Base-by-base conservation (phyloP, 192 early-diverging fungal genomes). In the Coemansia interrupta region DNA sequence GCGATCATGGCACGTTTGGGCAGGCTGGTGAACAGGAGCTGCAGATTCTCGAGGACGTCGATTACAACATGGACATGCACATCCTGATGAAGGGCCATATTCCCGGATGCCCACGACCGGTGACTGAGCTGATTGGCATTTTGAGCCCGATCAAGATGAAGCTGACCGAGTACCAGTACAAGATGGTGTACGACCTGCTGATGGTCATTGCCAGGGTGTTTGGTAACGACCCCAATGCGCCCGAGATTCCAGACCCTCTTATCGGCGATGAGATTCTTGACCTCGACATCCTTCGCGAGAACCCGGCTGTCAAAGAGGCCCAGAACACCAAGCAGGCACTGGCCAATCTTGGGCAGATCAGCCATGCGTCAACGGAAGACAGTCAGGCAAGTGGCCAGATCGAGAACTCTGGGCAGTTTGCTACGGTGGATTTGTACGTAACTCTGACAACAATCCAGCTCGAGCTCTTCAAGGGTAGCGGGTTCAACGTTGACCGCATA, bases 21-120 rank as follows among this genome's bases (percentile, higher is more conserved):
- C 76, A 79, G 61, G 22, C 58, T 3, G 63, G 60, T 2, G 57
- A 66, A 38, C 70, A 85, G 62, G 58, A 67, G 14, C 68, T 87
- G 40, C 83, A 89, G 55, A 92, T 99, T 36, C 78, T 96, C 3
- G 88, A 94, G 43, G 87, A 96, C 63, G 85, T 94, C 6, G 87
- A 91, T 68, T 79, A 70, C 65, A 46, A 52, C 18, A 80, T 95
- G 36, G 80, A 84, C 40, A 82, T 94, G 48, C 83, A 83, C 29
- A 80, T 92, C 23, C 68, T 82, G 30, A 82, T 79, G n/a, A 64
- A 78, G 5, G 77, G 78, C 8, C 83, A 83, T 44, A 75, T 82
- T 36, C 60, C 68, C 17, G 85, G 81, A 17, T 73, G 81, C 24
- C 30, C 60, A 3, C 75, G 85, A 12, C 85, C 86, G 0, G 85